Conservation (phyloP, 129 eudicot genomes). For the Centaurea solstitialis region DNA sequence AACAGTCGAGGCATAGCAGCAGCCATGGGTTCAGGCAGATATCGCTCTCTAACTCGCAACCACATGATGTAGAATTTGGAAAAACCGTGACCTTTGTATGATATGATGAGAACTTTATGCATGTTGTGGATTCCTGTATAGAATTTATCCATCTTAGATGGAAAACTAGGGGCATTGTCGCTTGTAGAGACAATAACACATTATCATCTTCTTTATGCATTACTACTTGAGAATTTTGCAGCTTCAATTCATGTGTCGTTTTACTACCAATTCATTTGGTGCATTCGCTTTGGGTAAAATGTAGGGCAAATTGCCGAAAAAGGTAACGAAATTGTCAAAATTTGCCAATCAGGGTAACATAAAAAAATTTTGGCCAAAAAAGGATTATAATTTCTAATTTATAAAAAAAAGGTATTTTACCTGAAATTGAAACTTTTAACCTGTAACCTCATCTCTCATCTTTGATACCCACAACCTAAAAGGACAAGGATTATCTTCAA, state of each 20-base stretch:
- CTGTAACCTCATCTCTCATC: too few species aligned
- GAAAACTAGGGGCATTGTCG: constrained; percentile 21
- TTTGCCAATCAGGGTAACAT: too few species aligned
- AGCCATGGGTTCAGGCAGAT: constrained; percentile 23
- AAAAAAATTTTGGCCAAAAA: too few species aligned
- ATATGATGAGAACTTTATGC: too few species aligned
- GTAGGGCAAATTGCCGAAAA: too few species aligned
- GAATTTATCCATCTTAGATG: constrained; percentile 22
- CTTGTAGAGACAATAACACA: not conserved
- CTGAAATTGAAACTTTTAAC: too few species aligned
- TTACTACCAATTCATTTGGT: not conserved
- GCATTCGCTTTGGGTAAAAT: not conserved
- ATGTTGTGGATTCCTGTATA: constrained; percentile 26
- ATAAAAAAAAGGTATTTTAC: too few species aligned
- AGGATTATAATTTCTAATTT: too few species aligned
- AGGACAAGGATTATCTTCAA: too few species aligned
- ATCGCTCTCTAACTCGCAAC: constrained; percentile 21
- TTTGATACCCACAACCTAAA: too few species aligned
- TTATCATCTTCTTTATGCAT: constrained; percentile 4
- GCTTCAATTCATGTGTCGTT: not conserved
- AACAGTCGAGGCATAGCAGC: constrained; percentile 25
- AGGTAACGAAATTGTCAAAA: too few species aligned
- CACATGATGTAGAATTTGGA: constrained; percentile 53
- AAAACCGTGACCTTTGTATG: constrained; percentile 25
- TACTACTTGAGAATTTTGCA: not conserved